Base-by-base conservation (phyloP, 345 rosid genomes). In the Populus alba region DNA sequence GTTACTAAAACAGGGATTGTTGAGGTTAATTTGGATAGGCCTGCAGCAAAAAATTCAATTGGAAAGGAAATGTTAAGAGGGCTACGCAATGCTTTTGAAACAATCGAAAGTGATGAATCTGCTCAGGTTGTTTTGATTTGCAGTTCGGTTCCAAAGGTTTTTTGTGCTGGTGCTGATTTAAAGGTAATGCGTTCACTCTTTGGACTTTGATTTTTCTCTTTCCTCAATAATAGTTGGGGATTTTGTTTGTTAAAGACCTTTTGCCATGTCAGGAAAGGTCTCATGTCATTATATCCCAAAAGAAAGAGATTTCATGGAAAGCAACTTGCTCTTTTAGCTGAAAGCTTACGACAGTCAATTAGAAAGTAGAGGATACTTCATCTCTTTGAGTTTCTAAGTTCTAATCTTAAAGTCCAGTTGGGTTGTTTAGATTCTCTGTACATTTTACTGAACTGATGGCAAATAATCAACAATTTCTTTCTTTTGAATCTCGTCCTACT, bases 111-210 rank as follows among this genome's bases (percentile, higher is more conserved):
- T 41, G 98, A 95, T 83, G 79, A 79, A 55, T 85, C 91, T 1
- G 94, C 90, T 53, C 90, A 83, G 37, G 96, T 95, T 78, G 92
- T 89, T 51, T 69, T 93, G 90, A 85, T 93, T 39, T 80, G 77
- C 75, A 95, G 99, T 75, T 83, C 89, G 35, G 94, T 92, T 81
- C 97, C 98, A 7, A 88, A 87, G 38, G 89, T 85, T 65, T 95
- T 95, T 83, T 95, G 98, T 65, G 97, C 98, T 37, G 99, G 99
- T 22, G 99, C 98, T 77, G 98, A 95, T 89, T 87, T 95, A 66
- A 95, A 93, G 98, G 96, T 91, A 84, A 59, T 29, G 17, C 18
- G 7, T 65, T 25, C 33, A 17, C 47, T 55, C 27, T 63, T 27
- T 39, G 0, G 3, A 4, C 45, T 66, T 37, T 43, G 27, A 22